phyloP scores from a whole-genome alignment of 768 basidiomycete genomes.

The Serpula lacrymans region DNA sequence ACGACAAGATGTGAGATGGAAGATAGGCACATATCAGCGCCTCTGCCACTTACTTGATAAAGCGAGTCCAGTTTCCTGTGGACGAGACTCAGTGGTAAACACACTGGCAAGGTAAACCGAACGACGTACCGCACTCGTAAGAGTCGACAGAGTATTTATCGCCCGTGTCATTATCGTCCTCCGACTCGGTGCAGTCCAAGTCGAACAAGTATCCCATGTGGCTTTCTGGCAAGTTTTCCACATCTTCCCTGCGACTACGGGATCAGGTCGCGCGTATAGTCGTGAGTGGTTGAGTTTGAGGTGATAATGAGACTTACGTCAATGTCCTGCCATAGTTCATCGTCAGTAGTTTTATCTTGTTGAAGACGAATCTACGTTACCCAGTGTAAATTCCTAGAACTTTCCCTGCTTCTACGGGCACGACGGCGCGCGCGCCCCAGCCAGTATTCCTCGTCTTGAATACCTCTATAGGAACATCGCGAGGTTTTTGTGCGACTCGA shows the following conservation, averaged over 20 bases:
- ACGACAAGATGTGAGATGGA: constrained; percentile 5
- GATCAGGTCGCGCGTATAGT: constrained; percentile 6
- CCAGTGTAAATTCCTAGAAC: constrained; percentile 70
- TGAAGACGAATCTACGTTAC: constrained; percentile 28
- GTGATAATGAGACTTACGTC: constrained; percentile 33
- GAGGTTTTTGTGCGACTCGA: constrained; percentile 57
- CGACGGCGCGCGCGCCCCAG: constrained; percentile 60
- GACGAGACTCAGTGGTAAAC: not conserved
- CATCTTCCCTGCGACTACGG: constrained; percentile 42
- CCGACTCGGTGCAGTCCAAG: constrained; percentile 53
- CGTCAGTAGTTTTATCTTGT: constrained; percentile 6
- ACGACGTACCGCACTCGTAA: constrained; percentile 41
- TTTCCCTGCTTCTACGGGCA: constrained; percentile 45
- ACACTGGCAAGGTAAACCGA: not conserved
- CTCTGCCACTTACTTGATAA: constrained; percentile 67
- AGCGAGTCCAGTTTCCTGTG: constrained; percentile 74
- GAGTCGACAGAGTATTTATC: constrained; percentile 55
- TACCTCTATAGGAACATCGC: constrained; percentile 57
- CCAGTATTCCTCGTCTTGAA: constrained; percentile 60
- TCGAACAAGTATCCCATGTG: constrained; percentile 56
- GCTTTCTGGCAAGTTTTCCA: constrained; percentile 33
- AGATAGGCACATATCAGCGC: not conserved
- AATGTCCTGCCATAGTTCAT: constrained; percentile 33
- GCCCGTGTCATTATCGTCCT: constrained; percentile 28
- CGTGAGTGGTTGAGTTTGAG: not conserved